Percentiles rank a stretch among this genome's conserved stretches.
Evolutionary conservation across 108 stramenopile genomes (phyloP).

Genomic region (Pseudonitzschia multiseries): DNA sequence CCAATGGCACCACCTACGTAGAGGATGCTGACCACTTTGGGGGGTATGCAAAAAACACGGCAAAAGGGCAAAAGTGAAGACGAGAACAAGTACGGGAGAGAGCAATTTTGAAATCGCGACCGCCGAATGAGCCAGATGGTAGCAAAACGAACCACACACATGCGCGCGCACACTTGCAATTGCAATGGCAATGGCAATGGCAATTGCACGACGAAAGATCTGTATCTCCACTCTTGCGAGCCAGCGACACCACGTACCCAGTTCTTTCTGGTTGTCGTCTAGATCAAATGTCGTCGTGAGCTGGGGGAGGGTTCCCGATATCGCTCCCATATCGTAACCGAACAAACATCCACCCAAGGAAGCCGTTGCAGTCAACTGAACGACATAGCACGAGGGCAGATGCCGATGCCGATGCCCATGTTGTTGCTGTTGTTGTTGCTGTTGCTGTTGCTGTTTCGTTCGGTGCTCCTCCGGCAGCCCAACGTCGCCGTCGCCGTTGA

Average conservation of each 20-base stretch:
- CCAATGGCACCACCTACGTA: constrained; percentile 71
- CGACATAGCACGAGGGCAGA: constrained; percentile 39
- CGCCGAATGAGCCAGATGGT: no score
- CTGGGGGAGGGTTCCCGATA: constrained; percentile 63
- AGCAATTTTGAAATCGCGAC: not conserved
- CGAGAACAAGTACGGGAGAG: not conserved
- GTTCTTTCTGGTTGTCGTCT: constrained; percentile 45
- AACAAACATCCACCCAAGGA: constrained; percentile 70
- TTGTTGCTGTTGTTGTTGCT: no score
- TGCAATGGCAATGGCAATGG: no score
- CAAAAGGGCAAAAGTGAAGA: not conserved
- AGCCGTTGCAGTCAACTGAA: constrained; percentile 55
- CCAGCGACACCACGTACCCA: no score
- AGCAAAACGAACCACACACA: no score
- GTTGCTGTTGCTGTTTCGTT: no score
- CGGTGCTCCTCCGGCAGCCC: no score
- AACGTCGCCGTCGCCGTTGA: no score
- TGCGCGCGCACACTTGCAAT: no score
- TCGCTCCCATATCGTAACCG: constrained; percentile 76
- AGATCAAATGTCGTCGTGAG: constrained; percentile 48
- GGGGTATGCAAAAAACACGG: not conserved
- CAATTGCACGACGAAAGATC: no score
- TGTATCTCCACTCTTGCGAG: no score
- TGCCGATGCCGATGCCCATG: not conserved
- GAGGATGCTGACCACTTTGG: constrained; percentile 54